These are phyloP conservation scores for Cryptococcus jaspeensis DNA, from an alignment of 1,284 basidiomycete genomes.

Conservation along the genomic window DNA sequence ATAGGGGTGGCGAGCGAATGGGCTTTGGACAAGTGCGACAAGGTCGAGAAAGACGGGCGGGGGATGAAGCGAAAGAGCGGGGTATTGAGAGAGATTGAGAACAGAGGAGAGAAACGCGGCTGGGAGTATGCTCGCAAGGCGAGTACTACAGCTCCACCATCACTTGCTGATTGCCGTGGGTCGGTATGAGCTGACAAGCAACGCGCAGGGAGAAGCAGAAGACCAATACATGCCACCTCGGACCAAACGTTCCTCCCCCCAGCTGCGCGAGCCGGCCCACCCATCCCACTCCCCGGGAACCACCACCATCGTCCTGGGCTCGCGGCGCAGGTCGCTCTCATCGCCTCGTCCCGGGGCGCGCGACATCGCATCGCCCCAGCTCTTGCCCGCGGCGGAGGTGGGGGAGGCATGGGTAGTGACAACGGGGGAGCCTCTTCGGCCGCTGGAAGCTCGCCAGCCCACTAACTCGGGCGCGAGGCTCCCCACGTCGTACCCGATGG, in stretches of 20 bases:
- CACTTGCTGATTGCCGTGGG: no score
- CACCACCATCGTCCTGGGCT: constrained; percentile 9
- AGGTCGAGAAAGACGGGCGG: background rate
- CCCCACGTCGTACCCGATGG: constrained; percentile 6
- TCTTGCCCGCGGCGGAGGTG: constrained; percentile 22
- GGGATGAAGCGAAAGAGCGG: constrained; percentile 3
- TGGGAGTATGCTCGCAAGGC: constrained; percentile 14
- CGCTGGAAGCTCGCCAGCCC: no score
- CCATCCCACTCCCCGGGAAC: background rate
- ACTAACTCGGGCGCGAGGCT: no score
- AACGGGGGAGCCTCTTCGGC: no score
- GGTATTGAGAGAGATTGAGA: constrained; percentile 17
- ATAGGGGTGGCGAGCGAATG: background rate
- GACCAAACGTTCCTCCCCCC: background rate
- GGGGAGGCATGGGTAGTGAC: constrained; percentile 3
- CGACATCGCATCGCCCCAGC: constrained; percentile 7
- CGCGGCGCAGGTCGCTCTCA: constrained; percentile 22
- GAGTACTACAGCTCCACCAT: background rate
- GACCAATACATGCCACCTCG: constrained; percentile 4
- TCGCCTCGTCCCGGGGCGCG: constrained; percentile 15
- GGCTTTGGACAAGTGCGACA: background rate
- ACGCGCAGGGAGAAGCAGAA: background rate
- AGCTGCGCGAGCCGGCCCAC: background rate
- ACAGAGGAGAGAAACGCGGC: constrained; percentile 9
- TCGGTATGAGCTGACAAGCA: background rate